Percentiles rank a stretch among this genome's conserved stretches.
Conservation (phyloP, 2,329 filamentous ascomycete species). For the Phyllosticta citrichinensis region DNA sequence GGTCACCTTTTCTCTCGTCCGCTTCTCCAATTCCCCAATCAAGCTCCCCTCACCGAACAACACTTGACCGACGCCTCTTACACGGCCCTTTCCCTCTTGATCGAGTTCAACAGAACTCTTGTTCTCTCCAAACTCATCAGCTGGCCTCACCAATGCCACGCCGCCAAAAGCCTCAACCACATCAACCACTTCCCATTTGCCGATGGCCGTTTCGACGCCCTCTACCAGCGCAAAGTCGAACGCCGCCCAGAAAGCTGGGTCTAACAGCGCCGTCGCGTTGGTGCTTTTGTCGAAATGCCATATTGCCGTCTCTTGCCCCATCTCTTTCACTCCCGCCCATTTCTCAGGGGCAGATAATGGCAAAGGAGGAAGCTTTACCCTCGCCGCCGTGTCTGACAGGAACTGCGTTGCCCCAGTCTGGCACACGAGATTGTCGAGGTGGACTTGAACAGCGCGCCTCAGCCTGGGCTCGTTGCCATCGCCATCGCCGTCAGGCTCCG, state of each 20-base stretch:
- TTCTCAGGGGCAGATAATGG: background rate
- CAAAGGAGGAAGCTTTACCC: background rate
- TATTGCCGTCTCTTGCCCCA: conserved; percentile 11
- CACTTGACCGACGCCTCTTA: background rate
- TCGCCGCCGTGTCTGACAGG: conserved; percentile 30
- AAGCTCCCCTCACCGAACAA: background rate
- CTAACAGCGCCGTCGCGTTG: conserved; percentile 36
- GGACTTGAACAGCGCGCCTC: conserved; percentile 30
- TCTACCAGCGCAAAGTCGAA: conserved; percentile 53
- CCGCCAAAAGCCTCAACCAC: conserved; percentile 43
- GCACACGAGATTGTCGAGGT: conserved; percentile 52
- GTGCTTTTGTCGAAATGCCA: conserved; percentile 55
- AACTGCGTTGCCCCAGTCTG: conserved; percentile 56
- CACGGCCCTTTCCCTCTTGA: background rate
- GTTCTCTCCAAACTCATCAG: conserved; percentile 22
- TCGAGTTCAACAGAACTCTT: conserved; percentile 11
- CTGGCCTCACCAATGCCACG: conserved; percentile 38
- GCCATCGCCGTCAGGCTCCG: conserved; percentile 13
- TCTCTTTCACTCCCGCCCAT: background rate
- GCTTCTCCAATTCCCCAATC: conserved; percentile 17
- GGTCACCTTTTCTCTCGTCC: conserved; percentile 27
- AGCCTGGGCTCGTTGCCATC: conserved; percentile 13
- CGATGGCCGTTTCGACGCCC: conserved; percentile 37
- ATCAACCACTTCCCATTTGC: conserved; percentile 42
- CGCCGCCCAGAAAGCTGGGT: conserved; percentile 45